phyloP scores from a whole-genome alignment of 352 stramenopile species.

The Paralagenidium karlingii region DNA sequence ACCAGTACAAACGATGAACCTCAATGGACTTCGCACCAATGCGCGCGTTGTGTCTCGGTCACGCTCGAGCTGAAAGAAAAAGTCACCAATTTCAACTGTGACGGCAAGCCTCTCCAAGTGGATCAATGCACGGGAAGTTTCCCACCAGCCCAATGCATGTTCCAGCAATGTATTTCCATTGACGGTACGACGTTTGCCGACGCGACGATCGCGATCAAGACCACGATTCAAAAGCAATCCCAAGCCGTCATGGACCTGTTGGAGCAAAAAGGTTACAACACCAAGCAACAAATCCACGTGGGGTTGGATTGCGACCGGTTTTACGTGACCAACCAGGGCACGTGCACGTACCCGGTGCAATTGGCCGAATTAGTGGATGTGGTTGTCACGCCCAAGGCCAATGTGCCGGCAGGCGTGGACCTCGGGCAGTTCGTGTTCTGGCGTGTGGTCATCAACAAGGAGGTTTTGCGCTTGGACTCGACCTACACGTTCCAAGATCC shows the following conservation, averaged over 20 bases:
- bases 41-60: constrained; percentile 11
- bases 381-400: too few species aligned
- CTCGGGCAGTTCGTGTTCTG: constrained; percentile 35
- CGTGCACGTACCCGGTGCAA: background rate
- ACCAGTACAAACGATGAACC: too few species aligned
- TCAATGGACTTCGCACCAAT: too few species aligned
- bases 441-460: constrained; percentile 33
- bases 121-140: too few species aligned
- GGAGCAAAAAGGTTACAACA: too few species aligned
- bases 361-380: too few species aligned
- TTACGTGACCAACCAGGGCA: constrained; percentile 3
- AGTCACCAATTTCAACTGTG: constrained; percentile 56
- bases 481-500: background rate
- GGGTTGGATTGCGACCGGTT: constrained; percentile 38
- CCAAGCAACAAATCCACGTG: constrained; percentile 44
- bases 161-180: constrained; percentile 45
- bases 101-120: too few species aligned
- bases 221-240: constrained; percentile 20
- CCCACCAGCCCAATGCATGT: constrained; percentile 17
- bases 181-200: constrained; percentile 30
- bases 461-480: too few species aligned
- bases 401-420: too few species aligned
- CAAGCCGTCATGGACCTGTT: constrained; percentile 1
- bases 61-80: constrained; percentile 29
- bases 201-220: constrained; percentile 11